Conservation (phyloP, 441 rosid genomes). For the Theobroma grandiflorum region DNA sequence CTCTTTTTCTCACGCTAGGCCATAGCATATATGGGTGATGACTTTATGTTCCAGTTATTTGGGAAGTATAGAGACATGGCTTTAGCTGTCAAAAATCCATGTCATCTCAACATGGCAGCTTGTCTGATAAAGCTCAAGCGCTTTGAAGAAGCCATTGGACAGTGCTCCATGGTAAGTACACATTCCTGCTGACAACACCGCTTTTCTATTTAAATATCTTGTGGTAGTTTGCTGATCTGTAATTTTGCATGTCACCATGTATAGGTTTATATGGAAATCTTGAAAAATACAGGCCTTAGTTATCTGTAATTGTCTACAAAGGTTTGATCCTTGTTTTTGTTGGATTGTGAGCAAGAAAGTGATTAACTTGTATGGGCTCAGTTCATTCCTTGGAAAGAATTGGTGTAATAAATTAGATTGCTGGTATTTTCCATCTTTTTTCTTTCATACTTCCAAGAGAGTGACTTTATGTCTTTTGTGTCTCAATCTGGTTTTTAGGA, state of each 20-base stretch:
- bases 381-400: neutral
- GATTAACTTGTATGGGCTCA: neutral
- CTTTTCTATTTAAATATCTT: neutral
- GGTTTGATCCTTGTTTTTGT: neutral
- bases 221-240: neutral
- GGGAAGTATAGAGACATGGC: slow-evolving; percentile 98
- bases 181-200: neutral
- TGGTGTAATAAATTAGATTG: neutral
- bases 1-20: slow-evolving; percentile 54
- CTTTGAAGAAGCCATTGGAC: slow-evolving; percentile 84
- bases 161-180: slow-evolving; percentile 77
- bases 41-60: slow-evolving; percentile 95
- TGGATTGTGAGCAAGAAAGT: slow-evolving; percentile 7
- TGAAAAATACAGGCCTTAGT: neutral
- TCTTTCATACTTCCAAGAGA: neutral
- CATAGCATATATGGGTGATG: slow-evolving; percentile 92
- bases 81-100: slow-evolving; percentile 95
- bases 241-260: neutral
- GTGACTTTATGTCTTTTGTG: neutral
- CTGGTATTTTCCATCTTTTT: neutral
- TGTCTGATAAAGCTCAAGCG: slow-evolving; percentile 88
- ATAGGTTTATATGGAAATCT: neutral
- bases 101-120: slow-evolving; percentile 92
- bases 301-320: neutral
- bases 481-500: neutral